These are phyloP conservation scores for Mycena vulgaris DNA, from an alignment of 768 basidiomycete genomes.

Conservation along the genomic window DNA sequence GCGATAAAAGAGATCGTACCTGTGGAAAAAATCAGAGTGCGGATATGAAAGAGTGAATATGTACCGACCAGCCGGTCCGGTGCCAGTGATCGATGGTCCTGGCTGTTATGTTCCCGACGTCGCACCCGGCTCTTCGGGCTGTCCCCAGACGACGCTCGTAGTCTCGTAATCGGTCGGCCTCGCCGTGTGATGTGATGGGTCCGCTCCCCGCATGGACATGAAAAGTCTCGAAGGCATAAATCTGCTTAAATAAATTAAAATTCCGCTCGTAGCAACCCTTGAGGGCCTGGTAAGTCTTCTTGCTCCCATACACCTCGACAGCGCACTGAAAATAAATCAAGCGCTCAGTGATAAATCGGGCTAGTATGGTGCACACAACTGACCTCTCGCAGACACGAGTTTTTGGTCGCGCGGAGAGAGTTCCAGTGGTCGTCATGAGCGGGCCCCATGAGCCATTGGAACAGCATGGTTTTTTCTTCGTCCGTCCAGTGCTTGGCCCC, in stretches of 20 bases:
- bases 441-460: conserved; percentile 83
- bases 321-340: conserved; percentile 80
- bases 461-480: conserved; percentile 84
- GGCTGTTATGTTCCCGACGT: conserved; percentile 81
- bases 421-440: conserved; percentile 86
- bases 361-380: conserved; percentile 8
- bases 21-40: conserved; percentile 16
- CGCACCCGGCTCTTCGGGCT: conserved; percentile 76
- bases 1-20: conserved; percentile 77
- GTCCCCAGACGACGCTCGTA: conserved; percentile 80
- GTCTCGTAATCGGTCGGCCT: conserved; percentile 77
- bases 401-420: conserved; percentile 83
- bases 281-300: conserved; percentile 87
- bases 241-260: conserved; percentile 88
- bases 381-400: conserved; percentile 87
- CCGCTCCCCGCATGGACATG: conserved; percentile 54
- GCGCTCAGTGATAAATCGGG: conserved; percentile 22
- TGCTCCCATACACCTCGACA: conserved; percentile 76
- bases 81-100: conserved; percentile 88
- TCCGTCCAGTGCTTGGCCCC: conserved; percentile 91
- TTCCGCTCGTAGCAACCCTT: conserved; percentile 91
- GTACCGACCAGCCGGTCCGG: conserved; percentile 72
- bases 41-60: not conserved
- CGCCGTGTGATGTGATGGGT: conserved; percentile 60
- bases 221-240: conserved; percentile 78